Conservation (phyloP, 1,284 basidiomycete genomes). For the Grifola frondosa region DNA sequence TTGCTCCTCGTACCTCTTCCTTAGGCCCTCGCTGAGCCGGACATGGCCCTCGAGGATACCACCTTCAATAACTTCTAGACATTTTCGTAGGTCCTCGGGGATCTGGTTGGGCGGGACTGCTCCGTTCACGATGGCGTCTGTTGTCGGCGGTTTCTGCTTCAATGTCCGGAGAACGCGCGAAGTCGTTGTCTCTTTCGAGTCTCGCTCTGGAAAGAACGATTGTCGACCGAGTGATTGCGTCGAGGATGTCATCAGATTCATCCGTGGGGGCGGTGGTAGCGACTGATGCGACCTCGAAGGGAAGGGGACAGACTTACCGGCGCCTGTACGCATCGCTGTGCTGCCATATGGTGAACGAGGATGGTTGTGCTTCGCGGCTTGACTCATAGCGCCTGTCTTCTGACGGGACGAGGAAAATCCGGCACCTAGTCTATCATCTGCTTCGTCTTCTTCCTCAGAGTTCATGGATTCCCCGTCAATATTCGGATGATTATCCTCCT, state of each 20-base stretch:
- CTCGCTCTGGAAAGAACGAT: constrained; percentile 44
- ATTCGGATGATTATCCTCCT: constrained; percentile 50
- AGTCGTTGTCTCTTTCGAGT: constrained; percentile 37
- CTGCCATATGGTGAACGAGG: constrained; percentile 75
- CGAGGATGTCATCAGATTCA: constrained; percentile 53
- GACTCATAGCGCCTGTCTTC: constrained; percentile 33
- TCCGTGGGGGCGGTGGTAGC: constrained; percentile 65
- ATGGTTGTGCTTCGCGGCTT: constrained; percentile 60
- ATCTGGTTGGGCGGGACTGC: constrained; percentile 71
- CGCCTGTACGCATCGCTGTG: constrained; percentile 39
- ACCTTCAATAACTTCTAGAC: constrained; percentile 80
- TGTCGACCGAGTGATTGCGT: constrained; percentile 70
- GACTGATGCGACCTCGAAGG: constrained; percentile 80
- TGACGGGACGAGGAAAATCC: constrained; percentile 40
- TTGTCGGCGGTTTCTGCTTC: constrained; percentile 57
- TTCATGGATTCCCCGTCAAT: constrained; percentile 73
- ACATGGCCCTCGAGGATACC: constrained; percentile 87
- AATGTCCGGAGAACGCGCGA: constrained; percentile 63
- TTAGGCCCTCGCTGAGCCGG: constrained; percentile 76
- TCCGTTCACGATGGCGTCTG: constrained; percentile 46
- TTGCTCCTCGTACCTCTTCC: constrained; percentile 89
- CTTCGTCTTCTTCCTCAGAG: constrained; percentile 70
- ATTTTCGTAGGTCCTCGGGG: constrained; percentile 83
- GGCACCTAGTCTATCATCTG: constrained; percentile 52
- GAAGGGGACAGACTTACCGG: constrained; percentile 62